Evolutionary conservation across 2,329 filamentous ascomycete genomes (phyloP), one percentile per base, ranked within the genome.

Genomic region (Colletotrichum sp.): DNA sequence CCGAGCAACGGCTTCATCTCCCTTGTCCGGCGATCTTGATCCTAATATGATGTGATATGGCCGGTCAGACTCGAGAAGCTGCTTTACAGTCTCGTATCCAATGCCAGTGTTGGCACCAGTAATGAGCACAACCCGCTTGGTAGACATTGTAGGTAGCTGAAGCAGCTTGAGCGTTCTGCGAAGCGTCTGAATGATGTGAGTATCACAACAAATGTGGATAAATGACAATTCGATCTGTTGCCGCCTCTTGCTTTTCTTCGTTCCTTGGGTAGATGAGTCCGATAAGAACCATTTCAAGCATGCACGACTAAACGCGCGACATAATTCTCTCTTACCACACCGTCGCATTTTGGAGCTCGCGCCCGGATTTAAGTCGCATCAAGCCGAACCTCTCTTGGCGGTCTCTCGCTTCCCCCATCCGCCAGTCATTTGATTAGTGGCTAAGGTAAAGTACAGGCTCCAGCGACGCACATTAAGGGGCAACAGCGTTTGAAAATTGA

Each of bases 31-130:
- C 2, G 84, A 86, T 3, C 92, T 88, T 52, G 86, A 87, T 36
- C 91, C 91, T 6, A 94, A 79, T 28, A 93, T 80, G 72, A 94
- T 86, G 10, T 88, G 85, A 80, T 93, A 93, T 3, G 87, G n/a
- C 10, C 82, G 83, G 1, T 80, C 34, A 0, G 91, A 90, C 13
- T 83, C 77, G 60, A 86, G 83, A 1, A 93, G 83, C 2, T 90
- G 88, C 76, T 89, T 91, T 66, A 92, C 87, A 9, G 85, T 87
- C 78, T 93, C 88, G 48, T 87, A 89, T 4, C 92, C 92, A 24
- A 94, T 87, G 18, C 92, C 92, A 0, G 88, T 92, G 78, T 92
- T 93, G 75, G 86, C 91, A 43, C 92, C 92, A 3, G 92, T 93
- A 77, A 93, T 87, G 59, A 93, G 81, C n/a, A 92, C 81, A 75